Evolutionary conservation across 352 stramenopile genomes (phyloP), one percentile per base, ranked within the genome.

Genomic region (Phytopythium chamaehyphon): DNA sequence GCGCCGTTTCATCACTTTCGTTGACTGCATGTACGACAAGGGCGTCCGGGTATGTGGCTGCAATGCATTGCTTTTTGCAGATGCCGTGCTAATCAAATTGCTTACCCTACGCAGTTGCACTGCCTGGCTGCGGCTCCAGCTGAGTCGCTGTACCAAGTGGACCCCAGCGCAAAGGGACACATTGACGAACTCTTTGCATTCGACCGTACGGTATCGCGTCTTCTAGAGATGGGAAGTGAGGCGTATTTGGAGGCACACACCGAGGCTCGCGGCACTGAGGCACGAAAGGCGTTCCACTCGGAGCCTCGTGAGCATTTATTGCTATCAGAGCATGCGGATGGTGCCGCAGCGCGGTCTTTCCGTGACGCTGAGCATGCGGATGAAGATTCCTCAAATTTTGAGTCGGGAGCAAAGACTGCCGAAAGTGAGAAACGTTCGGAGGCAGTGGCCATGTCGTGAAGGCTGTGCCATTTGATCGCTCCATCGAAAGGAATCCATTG

Each of bases 21-120:
- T 99, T 55, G 97, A 99, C 73, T 97, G 97, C 70, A 86, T 99
- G 71, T 99, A 99, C 66, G 96, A 99, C 63, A 83, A 76, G 37
- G 70, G 73, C 51, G 78, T 90, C 3, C 64, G 68, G 57, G 77
- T 92, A 64, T 24, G 80, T 75, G 49, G 11, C 19, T 14, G 7
- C 11, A 24, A 2, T 4, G 33, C 11, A 42, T 42, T 18, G n/a
- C 26, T 40, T 12, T 43, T 8, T 44, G 11, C 40, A 12, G 37
- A 9, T 14, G n/a, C n/a, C n/a, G n/a, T n/a, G n/a, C n/a, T n/a
- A n/a, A n/a, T n/a, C n/a, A n/a, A n/a, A n/a, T n/a, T n/a, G n/a
- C n/a, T n/a, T n/a, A n/a, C n/a, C n/a, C n/a, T n/a, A n/a, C 4
- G 18, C 61, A 93, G 79, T 67, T 93, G 40, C 76, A 94, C 66